phyloP scores from a whole-genome alignment of 805 yeast genomes.

The Candida oleophila region DNA sequence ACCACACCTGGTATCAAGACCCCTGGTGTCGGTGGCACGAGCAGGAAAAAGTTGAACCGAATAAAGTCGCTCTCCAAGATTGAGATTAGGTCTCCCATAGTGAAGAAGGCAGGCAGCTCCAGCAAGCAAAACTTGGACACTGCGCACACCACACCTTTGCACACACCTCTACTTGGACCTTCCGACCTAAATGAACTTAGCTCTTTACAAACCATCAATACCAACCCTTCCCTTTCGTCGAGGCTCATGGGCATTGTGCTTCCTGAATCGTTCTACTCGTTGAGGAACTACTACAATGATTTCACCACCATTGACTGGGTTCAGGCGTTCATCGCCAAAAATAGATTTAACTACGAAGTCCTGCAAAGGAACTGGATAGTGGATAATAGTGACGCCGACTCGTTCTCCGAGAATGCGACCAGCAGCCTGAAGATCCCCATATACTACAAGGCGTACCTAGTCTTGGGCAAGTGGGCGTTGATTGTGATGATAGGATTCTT shows the following conservation, averaged over 20 bases:
- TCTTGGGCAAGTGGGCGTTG: constrained; percentile 49
- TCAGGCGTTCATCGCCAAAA: constrained; percentile 44
- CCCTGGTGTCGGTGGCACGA: background rate
- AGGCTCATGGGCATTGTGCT: constrained; percentile 11
- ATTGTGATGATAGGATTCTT: constrained; percentile 44
- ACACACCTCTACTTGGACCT: background rate
- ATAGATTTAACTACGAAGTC: constrained; percentile 39
- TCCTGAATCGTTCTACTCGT: constrained; percentile 16
- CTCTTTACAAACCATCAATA: constrained; percentile 12
- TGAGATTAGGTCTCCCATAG: constrained; percentile 19
- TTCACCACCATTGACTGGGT: constrained; percentile 65
- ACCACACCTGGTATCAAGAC: background rate
- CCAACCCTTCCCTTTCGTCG: constrained; percentile 15
- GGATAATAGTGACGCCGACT: background rate
- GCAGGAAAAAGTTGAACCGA: constrained; percentile 4
- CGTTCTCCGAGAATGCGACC: constrained; percentile 1
- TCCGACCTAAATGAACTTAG: constrained; percentile 6
- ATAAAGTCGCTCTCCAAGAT: constrained; percentile 18
- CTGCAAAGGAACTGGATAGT: constrained; percentile 27
- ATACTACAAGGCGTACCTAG: constrained; percentile 28
- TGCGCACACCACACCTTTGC: background rate
- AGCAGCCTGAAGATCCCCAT: constrained; percentile 16
- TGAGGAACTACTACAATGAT: constrained; percentile 51
- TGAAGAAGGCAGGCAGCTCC: constrained; percentile 3
- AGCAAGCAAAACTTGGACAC: background rate